phyloP scores from a whole-genome alignment of 73 alveolate genomes.

The Breviolum minutum region DNA sequence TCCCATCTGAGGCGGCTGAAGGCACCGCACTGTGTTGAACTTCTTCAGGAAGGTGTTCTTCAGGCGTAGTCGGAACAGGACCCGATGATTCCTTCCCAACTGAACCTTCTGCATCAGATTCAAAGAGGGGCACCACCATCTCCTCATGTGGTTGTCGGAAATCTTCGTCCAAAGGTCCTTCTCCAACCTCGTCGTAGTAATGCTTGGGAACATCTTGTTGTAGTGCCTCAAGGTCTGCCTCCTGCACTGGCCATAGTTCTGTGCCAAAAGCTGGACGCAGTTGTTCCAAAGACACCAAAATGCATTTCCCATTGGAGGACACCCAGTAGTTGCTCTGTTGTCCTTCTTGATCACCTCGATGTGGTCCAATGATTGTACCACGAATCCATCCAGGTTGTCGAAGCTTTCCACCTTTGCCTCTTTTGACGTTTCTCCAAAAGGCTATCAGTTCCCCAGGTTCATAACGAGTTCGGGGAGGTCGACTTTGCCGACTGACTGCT shows the following conservation, averaged over 20 bases:
- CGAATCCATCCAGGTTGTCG: slow-evolving; percentile 25
- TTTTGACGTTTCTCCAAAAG: slow-evolving; percentile 44
- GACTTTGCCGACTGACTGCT: background rate
- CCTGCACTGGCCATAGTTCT: slow-evolving; percentile 7
- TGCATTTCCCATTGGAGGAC: slow-evolving; percentile 8
- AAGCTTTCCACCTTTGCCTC: background rate
- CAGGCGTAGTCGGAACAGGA: too few relatives aligned
- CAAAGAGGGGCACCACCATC: background rate
- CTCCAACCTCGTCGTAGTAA: background rate
- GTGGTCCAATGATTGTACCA: slow-evolving; percentile 29
- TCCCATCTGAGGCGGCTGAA: too few relatives aligned
- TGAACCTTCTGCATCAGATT: too few relatives aligned
- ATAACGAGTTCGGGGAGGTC: background rate
- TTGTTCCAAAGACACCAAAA: slow-evolving; percentile 45
- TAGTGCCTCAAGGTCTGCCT: background rate
- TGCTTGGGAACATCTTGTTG: background rate
- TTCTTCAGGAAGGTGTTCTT: too few relatives aligned
- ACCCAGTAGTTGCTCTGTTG: slow-evolving; percentile 56
- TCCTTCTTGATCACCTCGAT: background rate
- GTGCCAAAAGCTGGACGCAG: slow-evolving; percentile 39
- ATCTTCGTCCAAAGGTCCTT: background rate
- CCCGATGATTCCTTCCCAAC: too few relatives aligned
- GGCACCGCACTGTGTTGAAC: too few relatives aligned
- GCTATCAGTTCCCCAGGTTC: slow-evolving; percentile 24
- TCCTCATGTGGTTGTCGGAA: background rate